Evolutionary conservation across 1,284 basidiomycete species (phyloP).

Genomic region (Ceraceosorus bombacis): DNA sequence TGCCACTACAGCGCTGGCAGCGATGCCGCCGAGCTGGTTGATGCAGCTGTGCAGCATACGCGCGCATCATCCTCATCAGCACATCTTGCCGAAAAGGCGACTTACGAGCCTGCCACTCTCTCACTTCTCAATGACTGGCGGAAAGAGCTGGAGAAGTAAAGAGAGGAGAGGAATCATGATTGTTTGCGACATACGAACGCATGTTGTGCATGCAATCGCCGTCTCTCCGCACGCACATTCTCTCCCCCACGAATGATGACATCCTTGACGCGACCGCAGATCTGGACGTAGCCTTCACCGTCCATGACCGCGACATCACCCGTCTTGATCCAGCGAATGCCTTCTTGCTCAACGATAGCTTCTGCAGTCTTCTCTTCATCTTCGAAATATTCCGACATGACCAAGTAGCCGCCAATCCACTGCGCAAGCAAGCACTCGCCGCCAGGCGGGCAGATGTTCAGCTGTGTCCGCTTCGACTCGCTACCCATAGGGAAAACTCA

Average conservation of each 20-base stretch:
- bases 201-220: too few relatives aligned
- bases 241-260: constrained; percentile 82
- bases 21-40: constrained; percentile 58
- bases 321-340: constrained; percentile 71
- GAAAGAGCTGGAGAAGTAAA: constrained; percentile 56
- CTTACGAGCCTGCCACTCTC: constrained; percentile 2
- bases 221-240: constrained; percentile 51
- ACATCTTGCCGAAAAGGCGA: background rate
- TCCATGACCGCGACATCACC: constrained; percentile 77
- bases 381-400: constrained; percentile 77
- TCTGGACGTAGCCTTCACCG: constrained; percentile 66
- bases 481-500: too few relatives aligned
- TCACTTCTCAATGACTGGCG: constrained; percentile 71
- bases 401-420: constrained; percentile 64
- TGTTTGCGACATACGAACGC: too few relatives aligned
- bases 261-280: constrained; percentile 67
- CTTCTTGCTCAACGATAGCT: constrained; percentile 56
- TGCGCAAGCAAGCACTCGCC: too few relatives aligned
- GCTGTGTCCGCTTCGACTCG: too few relatives aligned
- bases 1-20: constrained; percentile 66
- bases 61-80: background rate
- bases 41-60: constrained; percentile 50
- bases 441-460: too few relatives aligned
- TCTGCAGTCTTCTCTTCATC: constrained; percentile 63
- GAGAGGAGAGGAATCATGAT: background rate